These are phyloP conservation scores for Dendrobium catenatum DNA, from an alignment of 106 monocot genomes.

Conservation along the genomic window DNA sequence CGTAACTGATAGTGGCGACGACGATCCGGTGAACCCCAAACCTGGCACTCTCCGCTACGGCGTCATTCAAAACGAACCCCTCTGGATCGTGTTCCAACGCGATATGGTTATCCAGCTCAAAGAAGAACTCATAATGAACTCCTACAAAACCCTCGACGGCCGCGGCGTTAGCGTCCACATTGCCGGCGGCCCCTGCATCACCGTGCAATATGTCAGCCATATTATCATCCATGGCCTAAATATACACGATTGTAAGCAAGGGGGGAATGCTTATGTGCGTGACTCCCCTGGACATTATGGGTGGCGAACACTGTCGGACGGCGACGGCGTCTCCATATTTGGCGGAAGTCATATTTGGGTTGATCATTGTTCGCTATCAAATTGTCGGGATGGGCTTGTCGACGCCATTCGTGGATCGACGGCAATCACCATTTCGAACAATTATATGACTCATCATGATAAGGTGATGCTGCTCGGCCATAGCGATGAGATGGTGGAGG, in stretches of 20 bases:
- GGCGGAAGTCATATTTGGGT: slow-evolving; percentile 15
- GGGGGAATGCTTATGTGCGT: slow-evolving; percentile 15
- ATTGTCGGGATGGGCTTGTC: slow-evolving; percentile 14
- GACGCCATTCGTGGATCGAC: slow-evolving; percentile 11
- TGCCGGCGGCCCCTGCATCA: slow-evolving; percentile 18
- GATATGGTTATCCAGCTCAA: slow-evolving; percentile 20
- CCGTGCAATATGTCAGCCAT: slow-evolving; percentile 16
- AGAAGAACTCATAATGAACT: slow-evolving; percentile 16
- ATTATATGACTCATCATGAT: slow-evolving; percentile 16
- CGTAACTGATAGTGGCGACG: slow-evolving; percentile 11
- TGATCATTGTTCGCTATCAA: slow-evolving; percentile 16
- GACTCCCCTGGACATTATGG: slow-evolving; percentile 13
- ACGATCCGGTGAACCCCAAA: slow-evolving; percentile 20
- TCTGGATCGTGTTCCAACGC: slow-evolving; percentile 15
- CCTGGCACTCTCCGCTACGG: slow-evolving; percentile 18
- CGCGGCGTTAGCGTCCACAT: slow-evolving; percentile 18
- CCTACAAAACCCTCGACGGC: slow-evolving; percentile 19
- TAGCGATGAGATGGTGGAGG: slow-evolving; percentile 12
- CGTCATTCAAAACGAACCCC: slow-evolving; percentile 15
- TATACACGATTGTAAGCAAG: slow-evolving; percentile 16
- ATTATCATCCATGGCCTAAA: slow-evolving; percentile 15
- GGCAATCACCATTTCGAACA: slow-evolving; percentile 20
- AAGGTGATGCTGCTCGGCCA: slow-evolving; percentile 22
- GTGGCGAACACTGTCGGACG: slow-evolving; percentile 18
- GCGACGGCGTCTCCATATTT: slow-evolving; percentile 19